A percentile compares a stretch with the other conserved stretches of the same genome.
phyloP scores from a whole-genome alignment of 2,329 filamentous ascomycete genomes.

The Penicillium sp. region DNA sequence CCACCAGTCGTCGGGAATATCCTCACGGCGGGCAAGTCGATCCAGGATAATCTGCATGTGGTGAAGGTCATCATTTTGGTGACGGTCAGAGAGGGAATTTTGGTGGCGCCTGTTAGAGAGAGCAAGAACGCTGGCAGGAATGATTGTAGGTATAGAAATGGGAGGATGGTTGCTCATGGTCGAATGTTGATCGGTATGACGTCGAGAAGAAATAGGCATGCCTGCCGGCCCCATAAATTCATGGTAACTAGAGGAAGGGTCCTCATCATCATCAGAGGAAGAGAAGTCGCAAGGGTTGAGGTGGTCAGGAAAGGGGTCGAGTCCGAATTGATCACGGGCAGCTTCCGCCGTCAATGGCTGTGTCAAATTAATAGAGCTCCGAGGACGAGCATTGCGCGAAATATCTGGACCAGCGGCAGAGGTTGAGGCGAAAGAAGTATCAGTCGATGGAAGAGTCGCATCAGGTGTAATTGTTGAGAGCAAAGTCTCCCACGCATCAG shows the following conservation, averaged over 20 bases:
- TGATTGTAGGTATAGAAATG: conserved; percentile 23
- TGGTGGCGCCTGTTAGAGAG: neutral
- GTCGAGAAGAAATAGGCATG: neutral
- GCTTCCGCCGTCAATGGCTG: conserved; percentile 24
- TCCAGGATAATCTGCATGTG: conserved; percentile 72
- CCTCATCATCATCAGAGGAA: conserved; percentile 36
- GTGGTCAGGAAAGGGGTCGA: conserved; percentile 37
- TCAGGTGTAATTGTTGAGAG: conserved; percentile 78
- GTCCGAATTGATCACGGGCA: conserved; percentile 25
- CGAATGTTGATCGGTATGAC: conserved; percentile 27
- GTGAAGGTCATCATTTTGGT: conserved; percentile 46
- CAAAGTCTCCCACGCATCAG: conserved; percentile 74
- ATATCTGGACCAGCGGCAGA: conserved; percentile 30
- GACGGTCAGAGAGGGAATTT: conserved; percentile 27
- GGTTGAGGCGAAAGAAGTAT: conserved; percentile 75
- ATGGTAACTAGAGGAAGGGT: conserved; percentile 18
- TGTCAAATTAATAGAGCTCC: conserved; percentile 43
- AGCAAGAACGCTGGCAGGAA: neutral
- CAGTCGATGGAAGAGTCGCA: conserved; percentile 72
- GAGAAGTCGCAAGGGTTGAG: conserved; percentile 40
- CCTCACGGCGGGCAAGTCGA: conserved; percentile 65
- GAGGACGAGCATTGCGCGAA: conserved; percentile 26
- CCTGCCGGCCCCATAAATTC: neutral
- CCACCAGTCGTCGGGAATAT: conserved; percentile 84
- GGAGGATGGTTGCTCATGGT: conserved; percentile 36